A percentile compares a stretch with the other conserved stretches of the same genome.
Conservation (phyloP, 768 basidiomycete species). For the Mrakia hoshinonis region DNA sequence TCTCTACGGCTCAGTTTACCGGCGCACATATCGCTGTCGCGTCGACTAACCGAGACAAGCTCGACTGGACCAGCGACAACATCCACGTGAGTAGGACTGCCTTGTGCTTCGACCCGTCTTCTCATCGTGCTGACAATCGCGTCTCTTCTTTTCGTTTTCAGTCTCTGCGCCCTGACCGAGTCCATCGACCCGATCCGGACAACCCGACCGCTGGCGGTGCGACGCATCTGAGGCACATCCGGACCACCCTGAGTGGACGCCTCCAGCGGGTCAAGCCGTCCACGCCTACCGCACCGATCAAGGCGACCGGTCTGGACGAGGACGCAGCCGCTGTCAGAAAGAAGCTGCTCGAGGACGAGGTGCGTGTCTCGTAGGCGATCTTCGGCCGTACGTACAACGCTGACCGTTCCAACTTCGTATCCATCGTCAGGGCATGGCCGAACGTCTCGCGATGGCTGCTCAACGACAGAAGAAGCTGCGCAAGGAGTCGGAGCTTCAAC, state of each 20-base stretch:
- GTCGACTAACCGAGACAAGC: neutral
- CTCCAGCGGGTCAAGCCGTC: neutral
- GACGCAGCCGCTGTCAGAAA: neutral
- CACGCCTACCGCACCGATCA: neutral
- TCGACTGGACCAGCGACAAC: conserved; percentile 7
- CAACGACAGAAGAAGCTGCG: neutral
- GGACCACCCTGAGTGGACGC: neutral
- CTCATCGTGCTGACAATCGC: neutral
- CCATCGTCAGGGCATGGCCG: neutral
- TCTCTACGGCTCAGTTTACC: conserved; percentile 9
- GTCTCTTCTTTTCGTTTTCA: neutral
- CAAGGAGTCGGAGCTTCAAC: neutral
- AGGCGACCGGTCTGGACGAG: neutral
- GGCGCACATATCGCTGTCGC: conserved; percentile 5
- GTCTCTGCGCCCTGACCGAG: conserved; percentile 1
- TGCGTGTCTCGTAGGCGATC: neutral
- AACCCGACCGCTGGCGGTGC: neutral
- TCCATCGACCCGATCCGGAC: neutral
- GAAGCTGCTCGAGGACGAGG: conserved; percentile 7
- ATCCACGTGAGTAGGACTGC: neutral
- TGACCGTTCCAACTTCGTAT: neutral
- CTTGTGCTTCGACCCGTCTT: neutral
- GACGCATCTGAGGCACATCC: neutral
- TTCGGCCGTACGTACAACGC: neutral
- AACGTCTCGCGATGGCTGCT: conserved; percentile 3